Conservation (phyloP, 495 filamentous ascomycete genomes). For the Sphaerosporella brunnea region DNA sequence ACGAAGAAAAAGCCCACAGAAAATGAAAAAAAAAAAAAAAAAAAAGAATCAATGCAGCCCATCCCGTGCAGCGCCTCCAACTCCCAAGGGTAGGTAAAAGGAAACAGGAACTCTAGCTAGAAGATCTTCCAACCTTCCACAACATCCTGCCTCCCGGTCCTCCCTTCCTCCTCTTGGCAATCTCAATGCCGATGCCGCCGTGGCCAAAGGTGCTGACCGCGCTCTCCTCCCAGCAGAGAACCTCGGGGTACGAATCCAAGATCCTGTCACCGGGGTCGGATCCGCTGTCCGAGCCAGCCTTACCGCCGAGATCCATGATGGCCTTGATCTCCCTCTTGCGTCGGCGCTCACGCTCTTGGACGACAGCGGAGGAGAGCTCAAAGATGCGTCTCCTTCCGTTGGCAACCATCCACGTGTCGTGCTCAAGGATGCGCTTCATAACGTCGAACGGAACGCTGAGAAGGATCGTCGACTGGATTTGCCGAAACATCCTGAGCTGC, state of each 20-base stretch:
- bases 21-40: not conserved
- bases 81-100: not conserved
- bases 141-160: constrained; percentile 15
- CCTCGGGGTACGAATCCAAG: constrained; percentile 5
- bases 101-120: not conserved
- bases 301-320: constrained; percentile 1
- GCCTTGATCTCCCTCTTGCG: constrained; percentile 18
- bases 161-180: constrained; percentile 21
- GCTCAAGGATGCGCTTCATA: constrained; percentile 17
- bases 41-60: too few relatives aligned
- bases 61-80: too few relatives aligned
- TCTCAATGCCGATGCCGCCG: constrained; percentile 20
- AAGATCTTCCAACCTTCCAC: constrained; percentile 14
- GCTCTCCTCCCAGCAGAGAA: constrained; percentile 22
- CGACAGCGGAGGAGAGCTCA: constrained; percentile 19
- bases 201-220: constrained; percentile 22
- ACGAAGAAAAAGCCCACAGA: not conserved
- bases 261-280: not conserved
- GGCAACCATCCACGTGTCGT: constrained; percentile 17
- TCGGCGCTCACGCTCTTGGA: constrained; percentile 21
- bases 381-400: constrained; percentile 17
- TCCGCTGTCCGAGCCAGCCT: not conserved
- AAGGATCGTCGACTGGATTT: constrained; percentile 19
- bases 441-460: constrained; percentile 20
- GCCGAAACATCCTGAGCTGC: not conserved